Evolutionary conservation across 2,329 filamentous ascomycete species (phyloP).

Genomic region (Fusarium sp.): DNA sequence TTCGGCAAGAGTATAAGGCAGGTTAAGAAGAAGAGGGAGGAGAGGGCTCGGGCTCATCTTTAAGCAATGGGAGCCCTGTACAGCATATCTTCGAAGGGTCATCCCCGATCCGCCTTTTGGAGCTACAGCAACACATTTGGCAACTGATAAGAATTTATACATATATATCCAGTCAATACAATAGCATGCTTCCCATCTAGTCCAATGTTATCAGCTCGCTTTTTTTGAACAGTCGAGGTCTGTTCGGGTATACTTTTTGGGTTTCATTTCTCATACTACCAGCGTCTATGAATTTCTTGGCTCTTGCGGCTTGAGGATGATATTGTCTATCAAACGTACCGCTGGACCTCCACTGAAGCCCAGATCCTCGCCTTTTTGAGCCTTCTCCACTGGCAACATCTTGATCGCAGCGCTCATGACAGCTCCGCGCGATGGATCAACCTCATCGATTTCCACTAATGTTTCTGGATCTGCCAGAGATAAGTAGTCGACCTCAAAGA

Average conservation of each 20-base stretch:
- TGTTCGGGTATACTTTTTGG: constrained; percentile 34
- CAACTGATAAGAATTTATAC: constrained; percentile 14
- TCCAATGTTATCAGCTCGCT: background rate
- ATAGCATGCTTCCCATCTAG: background rate
- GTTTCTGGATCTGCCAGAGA: constrained; percentile 88
- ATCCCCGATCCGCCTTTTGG: background rate
- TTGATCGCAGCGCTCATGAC: constrained; percentile 92
- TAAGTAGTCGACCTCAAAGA: constrained; percentile 90
- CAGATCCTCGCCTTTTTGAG: constrained; percentile 77
- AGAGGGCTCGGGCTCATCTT: constrained; percentile 64
- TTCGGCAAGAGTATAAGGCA: constrained; percentile 59
- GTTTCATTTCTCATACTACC: constrained; percentile 1
- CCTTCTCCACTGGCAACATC: constrained; percentile 83
- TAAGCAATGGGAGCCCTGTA: constrained; percentile 45
- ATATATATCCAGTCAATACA: constrained; percentile 14
- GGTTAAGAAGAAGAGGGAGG: constrained; percentile 60
- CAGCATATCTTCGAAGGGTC: constrained; percentile 10
- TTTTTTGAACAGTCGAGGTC: constrained; percentile 22
- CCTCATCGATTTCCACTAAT: constrained; percentile 78
- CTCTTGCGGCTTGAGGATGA: constrained; percentile 70
- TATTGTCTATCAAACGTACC: constrained; percentile 94
- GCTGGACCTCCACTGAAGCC: constrained; percentile 78
- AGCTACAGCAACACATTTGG: background rate
- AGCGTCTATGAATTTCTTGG: constrained; percentile 18
- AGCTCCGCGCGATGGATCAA: constrained; percentile 78